These are phyloP conservation scores for Candida parachauliodes DNA, from an alignment of 805 yeast genomes.

Conservation along the genomic window DNA sequence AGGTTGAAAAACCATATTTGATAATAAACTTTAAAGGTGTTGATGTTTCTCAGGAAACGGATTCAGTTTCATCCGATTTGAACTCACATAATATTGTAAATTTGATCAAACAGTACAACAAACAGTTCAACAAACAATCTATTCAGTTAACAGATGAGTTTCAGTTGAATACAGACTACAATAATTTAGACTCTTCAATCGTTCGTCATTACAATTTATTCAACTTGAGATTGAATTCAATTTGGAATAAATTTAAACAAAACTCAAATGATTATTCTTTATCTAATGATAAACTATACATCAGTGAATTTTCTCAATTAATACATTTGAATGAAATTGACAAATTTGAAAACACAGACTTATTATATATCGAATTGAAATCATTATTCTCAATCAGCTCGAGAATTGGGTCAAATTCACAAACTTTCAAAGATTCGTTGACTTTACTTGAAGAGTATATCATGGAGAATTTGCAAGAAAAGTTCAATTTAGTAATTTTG, in stretches of 20 bases:
- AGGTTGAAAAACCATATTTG: conserved; percentile 4
- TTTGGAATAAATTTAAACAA: conserved; percentile 32
- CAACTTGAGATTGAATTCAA: conserved; percentile 26
- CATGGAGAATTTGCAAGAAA: conserved; percentile 17
- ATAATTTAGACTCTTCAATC: conserved; percentile 15
- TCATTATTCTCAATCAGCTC: conserved; percentile 41
- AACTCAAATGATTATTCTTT: conserved; percentile 17
- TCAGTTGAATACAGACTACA: conserved; percentile 13
- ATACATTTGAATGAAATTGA: conserved; percentile 31
- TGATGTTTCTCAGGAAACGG: not conserved
- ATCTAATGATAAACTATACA: conserved; percentile 45
- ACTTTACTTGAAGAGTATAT: conserved; percentile 27
- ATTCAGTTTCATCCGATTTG: not conserved
- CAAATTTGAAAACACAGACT: conserved; percentile 13
- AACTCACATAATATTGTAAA: not conserved
- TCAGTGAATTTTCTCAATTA: conserved; percentile 47
- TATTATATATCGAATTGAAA: conserved; percentile 37
- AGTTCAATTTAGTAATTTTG: conserved; percentile 27
- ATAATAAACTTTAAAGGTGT: conserved; percentile 5
- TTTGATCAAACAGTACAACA: conserved; percentile 19
- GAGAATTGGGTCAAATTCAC: conserved; percentile 41
- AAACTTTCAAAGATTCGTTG: conserved; percentile 38
- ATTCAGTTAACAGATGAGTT: conserved; percentile 25
- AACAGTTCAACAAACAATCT: conserved; percentile 7
- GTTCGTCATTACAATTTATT: conserved; percentile 26